phyloP scores from a whole-genome alignment of 495 filamentous ascomycete species.

The Penicillium roqueforti region DNA sequence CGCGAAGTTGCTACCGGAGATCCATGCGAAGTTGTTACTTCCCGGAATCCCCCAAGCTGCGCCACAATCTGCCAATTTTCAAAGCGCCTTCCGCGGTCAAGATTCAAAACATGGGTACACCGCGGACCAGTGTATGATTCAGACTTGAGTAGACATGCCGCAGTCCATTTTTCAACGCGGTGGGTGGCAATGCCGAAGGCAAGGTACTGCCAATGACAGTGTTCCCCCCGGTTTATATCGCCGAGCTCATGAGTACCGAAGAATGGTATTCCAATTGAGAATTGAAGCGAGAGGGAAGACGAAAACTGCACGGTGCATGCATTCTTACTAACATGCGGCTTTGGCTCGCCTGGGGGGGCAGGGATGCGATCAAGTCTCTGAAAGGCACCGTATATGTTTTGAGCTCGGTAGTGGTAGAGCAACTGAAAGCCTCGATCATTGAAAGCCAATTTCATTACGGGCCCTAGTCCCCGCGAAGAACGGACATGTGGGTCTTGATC shows the following conservation, averaged over 20 bases:
- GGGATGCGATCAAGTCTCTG: slow-evolving; percentile 20
- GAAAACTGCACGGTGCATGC: slow-evolving; percentile 28
- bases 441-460: slow-evolving; percentile 32
- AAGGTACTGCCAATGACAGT: slow-evolving; percentile 42
- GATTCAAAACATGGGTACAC: slow-evolving; percentile 40
- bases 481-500: background rate
- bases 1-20: slow-evolving; percentile 41
- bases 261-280: slow-evolving; percentile 43
- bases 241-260: slow-evolving; percentile 32
- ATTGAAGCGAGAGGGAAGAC: slow-evolving; percentile 26
- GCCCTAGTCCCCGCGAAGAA: slow-evolving; percentile 13
- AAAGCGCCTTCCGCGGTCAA: slow-evolving; percentile 40
- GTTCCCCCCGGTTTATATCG: background rate
- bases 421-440: slow-evolving; percentile 38
- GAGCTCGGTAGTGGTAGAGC: slow-evolving; percentile 30
- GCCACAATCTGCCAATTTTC: slow-evolving; percentile 36
- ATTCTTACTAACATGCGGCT: slow-evolving; percentile 27
- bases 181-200: slow-evolving; percentile 40
- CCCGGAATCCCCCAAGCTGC: slow-evolving; percentile 39
- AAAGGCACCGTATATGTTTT: slow-evolving; percentile 29
- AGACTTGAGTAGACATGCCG: slow-evolving; percentile 39
- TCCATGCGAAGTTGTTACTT: slow-evolving; percentile 36
- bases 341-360: background rate
- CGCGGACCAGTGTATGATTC: slow-evolving; percentile 19
- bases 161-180: slow-evolving; percentile 36